Evolutionary conservation across 495 filamentous ascomycete genomes (phyloP).

Genomic region (Penicillium coprophilum): DNA sequence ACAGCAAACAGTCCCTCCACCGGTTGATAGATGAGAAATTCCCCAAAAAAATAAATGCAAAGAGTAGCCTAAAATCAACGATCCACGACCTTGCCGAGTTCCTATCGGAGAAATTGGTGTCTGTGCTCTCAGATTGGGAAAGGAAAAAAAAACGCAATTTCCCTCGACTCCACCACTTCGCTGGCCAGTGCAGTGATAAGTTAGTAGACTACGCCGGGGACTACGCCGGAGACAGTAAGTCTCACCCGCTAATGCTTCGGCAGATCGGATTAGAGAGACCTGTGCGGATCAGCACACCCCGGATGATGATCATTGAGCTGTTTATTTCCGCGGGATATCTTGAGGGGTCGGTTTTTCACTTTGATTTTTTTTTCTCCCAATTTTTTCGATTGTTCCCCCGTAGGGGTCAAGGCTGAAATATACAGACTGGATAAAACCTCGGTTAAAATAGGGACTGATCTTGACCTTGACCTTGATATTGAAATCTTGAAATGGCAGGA

Average conservation of each 20-base stretch:
- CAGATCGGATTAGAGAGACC: conserved; percentile 23
- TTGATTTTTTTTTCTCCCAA: background rate
- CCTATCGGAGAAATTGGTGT: background rate
- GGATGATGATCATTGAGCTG: conserved; percentile 13
- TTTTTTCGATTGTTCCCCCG: no score
- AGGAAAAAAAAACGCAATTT: conserved; percentile 6
- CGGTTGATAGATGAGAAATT: background rate
- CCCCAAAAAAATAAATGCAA: no score
- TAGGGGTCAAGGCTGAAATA: background rate
- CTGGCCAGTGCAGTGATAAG: conserved; percentile 21
- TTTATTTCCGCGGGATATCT: background rate
- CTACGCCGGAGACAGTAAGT: conserved; percentile 33
- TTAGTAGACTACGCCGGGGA: conserved; percentile 21
- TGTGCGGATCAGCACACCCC: conserved; percentile 13
- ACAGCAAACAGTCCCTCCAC: background rate
- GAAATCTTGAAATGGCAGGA: conserved; percentile 5
- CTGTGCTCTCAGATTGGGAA: conserved; percentile 3
- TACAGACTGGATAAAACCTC: background rate
- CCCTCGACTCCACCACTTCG: conserved; percentile 6
- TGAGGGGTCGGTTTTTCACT: background rate
- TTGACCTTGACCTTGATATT: background rate
- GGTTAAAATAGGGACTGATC: background rate
- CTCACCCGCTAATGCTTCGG: conserved; percentile 28
- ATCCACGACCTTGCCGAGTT: conserved; percentile 9
- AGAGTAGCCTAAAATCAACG: background rate